Conservation (phyloP, 371 early-diverging fungal species). For the Mucor piriformis region DNA sequence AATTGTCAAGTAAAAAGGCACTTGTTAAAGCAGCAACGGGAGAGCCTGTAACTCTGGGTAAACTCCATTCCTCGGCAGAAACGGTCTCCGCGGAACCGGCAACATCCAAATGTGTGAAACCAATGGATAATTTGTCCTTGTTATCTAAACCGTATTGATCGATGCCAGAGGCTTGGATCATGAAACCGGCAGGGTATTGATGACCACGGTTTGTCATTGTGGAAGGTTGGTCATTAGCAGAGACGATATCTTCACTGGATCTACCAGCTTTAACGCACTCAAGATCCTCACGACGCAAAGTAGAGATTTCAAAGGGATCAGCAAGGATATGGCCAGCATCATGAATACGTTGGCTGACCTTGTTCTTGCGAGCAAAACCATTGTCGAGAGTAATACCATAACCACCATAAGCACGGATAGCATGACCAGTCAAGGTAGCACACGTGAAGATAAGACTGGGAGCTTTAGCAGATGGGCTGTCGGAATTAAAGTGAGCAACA, state of each 20-base stretch:
- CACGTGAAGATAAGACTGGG: constrained; percentile 78
- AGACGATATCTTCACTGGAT: constrained; percentile 80
- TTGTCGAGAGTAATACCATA: constrained; percentile 83
- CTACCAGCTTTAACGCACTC: constrained; percentile 65
- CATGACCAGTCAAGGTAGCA: constrained; percentile 90
- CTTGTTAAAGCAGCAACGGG: constrained; percentile 79
- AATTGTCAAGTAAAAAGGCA: constrained; percentile 61
- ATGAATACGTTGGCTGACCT: constrained; percentile 64
- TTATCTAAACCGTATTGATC: constrained; percentile 73
- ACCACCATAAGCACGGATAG: constrained; percentile 75
- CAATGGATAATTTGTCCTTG: constrained; percentile 56
- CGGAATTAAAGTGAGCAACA: constrained; percentile 53
- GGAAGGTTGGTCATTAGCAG: constrained; percentile 77
- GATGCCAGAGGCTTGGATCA: constrained; percentile 80
- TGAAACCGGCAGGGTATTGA: constrained; percentile 87
- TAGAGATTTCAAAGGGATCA: constrained; percentile 85
- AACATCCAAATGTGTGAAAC: constrained; percentile 86
- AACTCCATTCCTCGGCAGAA: constrained; percentile 65
- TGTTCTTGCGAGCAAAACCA: constrained; percentile 75
- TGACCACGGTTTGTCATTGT: constrained; percentile 83
- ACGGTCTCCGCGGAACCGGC: constrained; percentile 81
- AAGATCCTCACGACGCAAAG: constrained; percentile 83
- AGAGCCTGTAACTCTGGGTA: constrained; percentile 75
- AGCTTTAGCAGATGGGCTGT: constrained; percentile 35
- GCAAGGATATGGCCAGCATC: constrained; percentile 74